Percentiles rank a stretch among this genome's conserved stretches.
Evolutionary conservation across 768 basidiomycete species (phyloP).

Genomic region (Lactarius tabidus): DNA sequence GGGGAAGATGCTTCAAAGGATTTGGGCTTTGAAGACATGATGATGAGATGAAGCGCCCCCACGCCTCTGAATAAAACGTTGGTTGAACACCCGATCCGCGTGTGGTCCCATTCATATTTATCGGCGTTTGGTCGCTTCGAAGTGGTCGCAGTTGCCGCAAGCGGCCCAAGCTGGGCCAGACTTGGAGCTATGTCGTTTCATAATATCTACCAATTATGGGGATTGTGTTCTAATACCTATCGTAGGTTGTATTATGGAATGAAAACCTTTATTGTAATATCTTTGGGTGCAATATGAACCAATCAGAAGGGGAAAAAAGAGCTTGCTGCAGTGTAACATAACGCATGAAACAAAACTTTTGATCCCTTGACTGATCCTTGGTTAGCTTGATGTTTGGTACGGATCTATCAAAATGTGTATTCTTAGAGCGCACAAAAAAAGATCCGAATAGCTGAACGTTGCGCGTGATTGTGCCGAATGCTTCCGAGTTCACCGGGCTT

Average conservation of each 20-base stretch:
- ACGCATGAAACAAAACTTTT: neutral
- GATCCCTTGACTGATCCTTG: neutral
- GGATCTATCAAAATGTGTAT: neutral
- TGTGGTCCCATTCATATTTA: no score
- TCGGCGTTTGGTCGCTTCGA: no score
- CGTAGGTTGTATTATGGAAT: no score
- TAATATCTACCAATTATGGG: no score
- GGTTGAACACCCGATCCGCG: no score
- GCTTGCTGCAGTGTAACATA: neutral
- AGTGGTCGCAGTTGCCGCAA: no score
- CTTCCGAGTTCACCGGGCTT: neutral
- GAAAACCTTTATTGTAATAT: no score
- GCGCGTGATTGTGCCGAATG: neutral
- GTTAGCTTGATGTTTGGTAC: no score
- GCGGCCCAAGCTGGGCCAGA: no score
- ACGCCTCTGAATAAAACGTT: neutral
- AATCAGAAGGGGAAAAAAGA: neutral
- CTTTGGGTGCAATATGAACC: no score
- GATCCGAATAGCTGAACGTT: neutral
- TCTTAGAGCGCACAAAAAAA: neutral
- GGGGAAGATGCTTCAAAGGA: slow-evolving; percentile 1
- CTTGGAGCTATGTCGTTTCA: no score
- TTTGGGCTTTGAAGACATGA: slow-evolving; percentile 17
- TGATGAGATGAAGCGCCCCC: neutral
- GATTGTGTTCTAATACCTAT: no score